Evolutionary conservation across 2,329 filamentous ascomycete genomes (phyloP).

Genomic region (Aspergillus quadricinctus): DNA sequence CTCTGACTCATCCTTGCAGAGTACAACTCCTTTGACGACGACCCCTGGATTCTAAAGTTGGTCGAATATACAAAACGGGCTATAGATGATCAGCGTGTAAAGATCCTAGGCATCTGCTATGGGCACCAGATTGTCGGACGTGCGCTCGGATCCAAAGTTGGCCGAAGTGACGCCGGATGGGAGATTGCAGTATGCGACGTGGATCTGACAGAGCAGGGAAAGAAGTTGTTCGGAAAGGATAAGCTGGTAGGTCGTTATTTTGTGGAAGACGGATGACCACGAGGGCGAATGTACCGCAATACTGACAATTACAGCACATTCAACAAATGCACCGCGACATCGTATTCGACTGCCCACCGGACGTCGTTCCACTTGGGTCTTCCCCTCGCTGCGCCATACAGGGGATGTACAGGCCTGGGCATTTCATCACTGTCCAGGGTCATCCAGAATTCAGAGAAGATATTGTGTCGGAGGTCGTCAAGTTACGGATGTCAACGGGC

Average conservation of each 20-base stretch:
- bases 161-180: slow-evolving; percentile 66
- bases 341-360: slow-evolving; percentile 60
- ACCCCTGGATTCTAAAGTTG: slow-evolving; percentile 71
- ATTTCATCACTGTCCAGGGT: slow-evolving; percentile 73
- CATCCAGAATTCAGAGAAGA: slow-evolving; percentile 77
- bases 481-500: slow-evolving; percentile 59
- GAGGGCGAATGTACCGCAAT: neutral
- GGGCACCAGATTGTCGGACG: slow-evolving; percentile 81
- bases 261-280: too few relatives aligned
- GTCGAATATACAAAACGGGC: slow-evolving; percentile 63
- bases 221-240: slow-evolving; percentile 65
- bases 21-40: slow-evolving; percentile 67
- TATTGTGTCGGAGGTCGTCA: slow-evolving; percentile 66
- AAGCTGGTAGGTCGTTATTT: slow-evolving; percentile 47
- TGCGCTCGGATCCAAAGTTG: slow-evolving; percentile 65
- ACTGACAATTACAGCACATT: slow-evolving; percentile 38
- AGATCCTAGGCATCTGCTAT: slow-evolving; percentile 78
- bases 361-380: slow-evolving; percentile 59
- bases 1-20: slow-evolving; percentile 39
- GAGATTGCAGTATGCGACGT: slow-evolving; percentile 72
- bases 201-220: slow-evolving; percentile 64
- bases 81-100: slow-evolving; percentile 58
- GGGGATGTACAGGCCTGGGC: slow-evolving; percentile 66
- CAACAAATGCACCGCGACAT: slow-evolving; percentile 87
- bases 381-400: slow-evolving; percentile 69